These are phyloP conservation scores for Cucurbita argyrosperma DNA, from an alignment of 306 rosid species.

Conservation along the genomic window DNA sequence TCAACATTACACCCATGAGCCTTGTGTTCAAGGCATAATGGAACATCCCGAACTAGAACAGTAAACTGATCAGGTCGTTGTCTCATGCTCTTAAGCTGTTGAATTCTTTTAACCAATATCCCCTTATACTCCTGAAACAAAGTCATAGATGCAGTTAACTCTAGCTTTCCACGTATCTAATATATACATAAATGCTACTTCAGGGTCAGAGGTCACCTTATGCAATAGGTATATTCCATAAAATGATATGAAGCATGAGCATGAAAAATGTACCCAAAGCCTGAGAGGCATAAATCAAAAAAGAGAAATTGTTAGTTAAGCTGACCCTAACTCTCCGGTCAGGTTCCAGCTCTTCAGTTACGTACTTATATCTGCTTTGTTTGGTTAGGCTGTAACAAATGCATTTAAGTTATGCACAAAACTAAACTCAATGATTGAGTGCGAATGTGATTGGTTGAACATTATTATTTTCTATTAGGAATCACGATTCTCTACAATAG, in stretches of 20 bases:
- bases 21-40: constrained; percentile 54
- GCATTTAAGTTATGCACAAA: neutral
- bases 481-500: no score
- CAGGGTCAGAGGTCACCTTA: constrained; percentile 38
- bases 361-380: neutral
- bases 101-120: constrained; percentile 49
- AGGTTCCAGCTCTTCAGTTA: neutral
- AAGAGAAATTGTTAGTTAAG: neutral
- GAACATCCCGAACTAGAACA: constrained; percentile 65
- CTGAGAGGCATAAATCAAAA: constrained; percentile 24
- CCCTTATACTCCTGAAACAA: constrained; percentile 63
- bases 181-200: neutral
- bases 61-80: constrained; percentile 71
- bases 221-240: constrained; percentile 62
- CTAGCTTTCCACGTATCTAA: constrained; percentile 10
- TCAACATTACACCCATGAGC: constrained; percentile 46
- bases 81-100: constrained; percentile 39
- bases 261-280: constrained; percentile 86
- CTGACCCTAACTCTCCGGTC: neutral
- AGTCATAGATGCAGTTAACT: constrained; percentile 12
- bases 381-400: neutral
- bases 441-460: neutral
- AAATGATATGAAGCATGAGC: constrained; percentile 67
- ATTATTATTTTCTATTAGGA: neutral
- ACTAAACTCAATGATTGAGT: neutral